Percentiles rank a stretch among this genome's conserved stretches.
These are phyloP conservation scores for Cucumis sativus DNA, from an alignment of 306 rosid genomes.

Conservation along the genomic window DNA sequence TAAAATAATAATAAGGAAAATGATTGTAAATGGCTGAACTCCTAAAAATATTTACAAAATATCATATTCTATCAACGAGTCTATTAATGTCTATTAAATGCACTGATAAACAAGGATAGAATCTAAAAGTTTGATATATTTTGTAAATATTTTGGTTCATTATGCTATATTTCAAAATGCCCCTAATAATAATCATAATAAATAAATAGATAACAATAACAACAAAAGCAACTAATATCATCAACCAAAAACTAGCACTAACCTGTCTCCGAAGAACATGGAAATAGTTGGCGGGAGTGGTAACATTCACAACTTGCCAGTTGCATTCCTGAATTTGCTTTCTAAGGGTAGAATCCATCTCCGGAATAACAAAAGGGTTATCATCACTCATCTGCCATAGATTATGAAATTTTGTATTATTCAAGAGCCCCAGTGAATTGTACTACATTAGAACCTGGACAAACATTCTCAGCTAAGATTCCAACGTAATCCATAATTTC, in stretches of 20 bases:
- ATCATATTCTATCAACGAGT: no score
- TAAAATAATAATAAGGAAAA: neutral
- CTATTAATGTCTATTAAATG: no score
- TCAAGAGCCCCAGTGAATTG: neutral
- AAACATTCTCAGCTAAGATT: neutral
- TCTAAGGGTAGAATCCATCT: conserved; percentile 90
- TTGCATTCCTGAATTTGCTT: conserved; percentile 98
- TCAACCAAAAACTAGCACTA: conserved; percentile 14
- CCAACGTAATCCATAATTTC: neutral
- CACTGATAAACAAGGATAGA: no score
- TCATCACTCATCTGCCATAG: conserved; percentile 92
- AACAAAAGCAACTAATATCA: conserved; percentile 1
- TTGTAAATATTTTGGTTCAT: no score
- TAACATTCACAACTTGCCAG: conserved; percentile 91
- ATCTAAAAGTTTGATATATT: no score
- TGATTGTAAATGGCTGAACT: no score
- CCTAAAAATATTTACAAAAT: no score
- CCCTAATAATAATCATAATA: neutral
- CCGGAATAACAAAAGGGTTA: conserved; percentile 84
- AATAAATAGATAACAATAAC: neutral
- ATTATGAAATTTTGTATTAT: conserved; percentile 9
- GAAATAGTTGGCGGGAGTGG: conserved; percentile 96
- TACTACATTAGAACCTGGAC: neutral
- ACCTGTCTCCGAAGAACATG: conserved; percentile 96
- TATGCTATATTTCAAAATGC: no score